These are phyloP conservation scores for Amanita subjunquillea DNA, from an alignment of 768 basidiomycete genomes.

Conservation along the genomic window DNA sequence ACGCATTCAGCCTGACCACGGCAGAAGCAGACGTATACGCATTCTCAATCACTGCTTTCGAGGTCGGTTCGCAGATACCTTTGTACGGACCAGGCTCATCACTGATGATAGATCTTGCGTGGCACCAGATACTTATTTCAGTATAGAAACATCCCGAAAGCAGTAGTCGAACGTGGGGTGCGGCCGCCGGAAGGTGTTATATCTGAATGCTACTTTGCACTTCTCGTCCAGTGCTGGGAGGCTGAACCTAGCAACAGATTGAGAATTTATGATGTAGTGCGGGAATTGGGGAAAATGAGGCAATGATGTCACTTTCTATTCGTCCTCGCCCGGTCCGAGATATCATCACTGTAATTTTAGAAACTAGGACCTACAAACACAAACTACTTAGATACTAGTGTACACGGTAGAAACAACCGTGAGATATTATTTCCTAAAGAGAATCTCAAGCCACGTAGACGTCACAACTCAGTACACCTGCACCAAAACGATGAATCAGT, in stretches of 20 bases:
- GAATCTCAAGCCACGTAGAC: neutral
- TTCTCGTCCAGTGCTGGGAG: neutral
- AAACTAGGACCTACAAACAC: no score
- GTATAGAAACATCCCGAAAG: neutral
- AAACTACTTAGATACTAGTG: no score
- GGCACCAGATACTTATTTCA: neutral
- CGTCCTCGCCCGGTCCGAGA: neutral
- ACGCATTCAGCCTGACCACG: neutral
- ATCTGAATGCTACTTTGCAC: neutral
- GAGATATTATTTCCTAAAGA: neutral
- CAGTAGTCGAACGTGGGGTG: neutral
- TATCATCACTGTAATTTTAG: no score
- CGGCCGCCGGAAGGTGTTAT: neutral
- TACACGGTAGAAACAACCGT: neutral
- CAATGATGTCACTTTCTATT: neutral
- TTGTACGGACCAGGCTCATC: neutral
- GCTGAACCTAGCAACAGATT: neutral
- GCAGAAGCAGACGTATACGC: neutral
- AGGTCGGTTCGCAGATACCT: neutral
- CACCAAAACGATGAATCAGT: conserved; percentile 27
- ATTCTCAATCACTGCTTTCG: neutral
- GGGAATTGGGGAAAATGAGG: neutral
- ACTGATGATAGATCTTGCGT: neutral
- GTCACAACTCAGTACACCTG: neutral
- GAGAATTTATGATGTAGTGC: neutral